Evolutionary conservation across 345 rosid genomes (phyloP).

Genomic region (Brassica rapa): DNA sequence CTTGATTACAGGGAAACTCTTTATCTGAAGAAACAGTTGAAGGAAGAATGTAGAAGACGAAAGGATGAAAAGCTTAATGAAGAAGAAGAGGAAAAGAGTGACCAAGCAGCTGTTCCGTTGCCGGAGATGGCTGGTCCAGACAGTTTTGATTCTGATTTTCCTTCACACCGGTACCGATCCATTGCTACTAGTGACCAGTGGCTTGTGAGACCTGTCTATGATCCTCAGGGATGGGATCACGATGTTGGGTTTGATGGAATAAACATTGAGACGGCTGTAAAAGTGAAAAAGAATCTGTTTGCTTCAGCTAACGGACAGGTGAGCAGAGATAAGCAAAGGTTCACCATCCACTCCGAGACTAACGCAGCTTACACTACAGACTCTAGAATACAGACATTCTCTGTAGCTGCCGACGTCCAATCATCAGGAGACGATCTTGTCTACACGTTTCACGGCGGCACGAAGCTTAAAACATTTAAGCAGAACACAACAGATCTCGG

Average conservation of each 20-base stretch:
- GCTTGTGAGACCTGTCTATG: constrained; percentile 80
- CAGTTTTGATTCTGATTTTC: constrained; percentile 75
- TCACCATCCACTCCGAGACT: constrained; percentile 76
- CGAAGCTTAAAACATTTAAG: constrained; percentile 63
- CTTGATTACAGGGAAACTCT: constrained; percentile 85
- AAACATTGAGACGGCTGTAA: constrained; percentile 70
- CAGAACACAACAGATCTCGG: constrained; percentile 66
- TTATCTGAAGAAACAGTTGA: constrained; percentile 79
- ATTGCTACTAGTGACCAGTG: constrained; percentile 58
- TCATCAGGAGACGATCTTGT: constrained; percentile 76
- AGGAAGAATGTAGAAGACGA: constrained; percentile 59
- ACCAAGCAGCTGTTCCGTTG: constrained; percentile 58
- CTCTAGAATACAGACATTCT: constrained; percentile 53
- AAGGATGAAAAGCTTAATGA: constrained; percentile 49
- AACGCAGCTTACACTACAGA: constrained; percentile 58
- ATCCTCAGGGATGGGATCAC: constrained; percentile 95
- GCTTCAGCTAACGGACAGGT: constrained; percentile 69
- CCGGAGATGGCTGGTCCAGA: constrained; percentile 88
- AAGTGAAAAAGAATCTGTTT: constrained; percentile 49
- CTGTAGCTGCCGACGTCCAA: constrained; percentile 74
- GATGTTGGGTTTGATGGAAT: constrained; percentile 93
- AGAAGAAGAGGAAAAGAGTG: constrained; percentile 45
- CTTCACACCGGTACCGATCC: constrained; percentile 66
- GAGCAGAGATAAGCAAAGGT: constrained; percentile 76
- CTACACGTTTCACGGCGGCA: constrained; percentile 56